A percentile compares a stretch with the other conserved stretches of the same genome.
Evolutionary conservation across 768 basidiomycete species (phyloP).

Genomic region (Pisolithus sp.): DNA sequence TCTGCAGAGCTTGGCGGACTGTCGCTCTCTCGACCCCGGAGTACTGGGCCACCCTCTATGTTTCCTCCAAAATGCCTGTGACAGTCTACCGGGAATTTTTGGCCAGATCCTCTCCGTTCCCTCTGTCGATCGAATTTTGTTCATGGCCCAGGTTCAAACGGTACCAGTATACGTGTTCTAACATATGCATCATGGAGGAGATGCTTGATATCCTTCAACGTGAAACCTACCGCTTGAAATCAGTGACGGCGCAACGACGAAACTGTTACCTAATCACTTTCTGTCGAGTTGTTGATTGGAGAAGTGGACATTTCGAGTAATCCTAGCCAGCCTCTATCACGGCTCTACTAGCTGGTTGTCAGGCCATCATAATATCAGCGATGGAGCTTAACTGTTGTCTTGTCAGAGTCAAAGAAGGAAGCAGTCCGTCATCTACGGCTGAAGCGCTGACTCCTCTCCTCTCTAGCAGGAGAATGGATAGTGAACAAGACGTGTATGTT

Average conservation of each 20-base stretch:
- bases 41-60: background rate
- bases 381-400: too few relatives aligned
- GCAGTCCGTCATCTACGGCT: too few relatives aligned
- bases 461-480: background rate
- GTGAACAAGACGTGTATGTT: background rate
- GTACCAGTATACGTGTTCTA: background rate
- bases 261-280: background rate
- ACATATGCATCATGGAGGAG: background rate
- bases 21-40: conserved; percentile 1
- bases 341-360: too few relatives aligned
- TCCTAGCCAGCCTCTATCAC: background rate
- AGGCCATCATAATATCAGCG: too few relatives aligned
- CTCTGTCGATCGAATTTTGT: conserved; percentile 1
- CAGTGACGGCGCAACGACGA: background rate
- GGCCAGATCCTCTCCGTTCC: background rate
- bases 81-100: background rate
- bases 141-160: background rate
- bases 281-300: background rate
- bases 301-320: background rate
- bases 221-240: background rate
- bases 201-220: background rate
- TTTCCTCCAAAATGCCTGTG: conserved; percentile 1
- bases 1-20: conserved; percentile 2
- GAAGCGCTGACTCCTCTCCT: too few relatives aligned
- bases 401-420: too few relatives aligned